These are phyloP conservation scores for Sugiyamaella xylanicola DNA, from an alignment of 1,139 yeast genomes.

Conservation along the genomic window DNA sequence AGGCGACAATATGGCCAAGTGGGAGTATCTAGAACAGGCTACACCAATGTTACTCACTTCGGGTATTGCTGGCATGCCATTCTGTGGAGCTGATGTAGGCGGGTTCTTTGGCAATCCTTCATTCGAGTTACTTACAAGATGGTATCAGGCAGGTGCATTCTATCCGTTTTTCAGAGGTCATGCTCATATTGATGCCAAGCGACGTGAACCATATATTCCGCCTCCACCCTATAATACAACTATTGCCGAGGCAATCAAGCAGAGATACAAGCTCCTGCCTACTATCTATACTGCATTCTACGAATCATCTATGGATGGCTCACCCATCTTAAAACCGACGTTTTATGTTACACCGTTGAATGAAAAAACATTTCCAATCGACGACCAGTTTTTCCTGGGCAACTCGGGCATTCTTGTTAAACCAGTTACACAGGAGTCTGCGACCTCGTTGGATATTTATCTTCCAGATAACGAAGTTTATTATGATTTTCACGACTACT, in stretches of 20 bases:
- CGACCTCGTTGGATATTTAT: slow-evolving; percentile 49
- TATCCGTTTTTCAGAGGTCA: slow-evolving; percentile 97
- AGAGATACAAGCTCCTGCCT: slow-evolving; percentile 78
- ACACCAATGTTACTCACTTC: slow-evolving; percentile 86
- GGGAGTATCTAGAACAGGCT: slow-evolving; percentile 82
- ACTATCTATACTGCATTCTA: slow-evolving; percentile 80
- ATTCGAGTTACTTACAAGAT: slow-evolving; percentile 75
- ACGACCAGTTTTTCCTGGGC: slow-evolving; percentile 84
- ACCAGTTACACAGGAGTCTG: slow-evolving; percentile 71
- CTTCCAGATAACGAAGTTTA: slow-evolving; percentile 64
- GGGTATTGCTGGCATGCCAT: slow-evolving; percentile 86
- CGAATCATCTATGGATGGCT: slow-evolving; percentile 59
- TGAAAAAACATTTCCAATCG: slow-evolving; percentile 57
- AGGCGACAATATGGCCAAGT: slow-evolving; percentile 91
- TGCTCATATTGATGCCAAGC: slow-evolving; percentile 89
- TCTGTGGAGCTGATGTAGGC: slow-evolving; percentile 95
- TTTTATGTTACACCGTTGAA: slow-evolving; percentile 65
- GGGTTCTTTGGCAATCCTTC: slow-evolving; percentile 94
- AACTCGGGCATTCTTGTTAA: slow-evolving; percentile 72
- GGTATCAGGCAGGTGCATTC: slow-evolving; percentile 97
- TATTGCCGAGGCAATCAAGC: slow-evolving; percentile 67
- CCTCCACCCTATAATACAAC: slow-evolving; percentile 72
- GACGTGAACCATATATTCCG: slow-evolving; percentile 91
- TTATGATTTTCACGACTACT: slow-evolving; percentile 60
- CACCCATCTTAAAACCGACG: slow-evolving; percentile 76